phyloP scores from a whole-genome alignment of 371 early-diverging fungal species.

The Lichtheimia ramosa region DNA sequence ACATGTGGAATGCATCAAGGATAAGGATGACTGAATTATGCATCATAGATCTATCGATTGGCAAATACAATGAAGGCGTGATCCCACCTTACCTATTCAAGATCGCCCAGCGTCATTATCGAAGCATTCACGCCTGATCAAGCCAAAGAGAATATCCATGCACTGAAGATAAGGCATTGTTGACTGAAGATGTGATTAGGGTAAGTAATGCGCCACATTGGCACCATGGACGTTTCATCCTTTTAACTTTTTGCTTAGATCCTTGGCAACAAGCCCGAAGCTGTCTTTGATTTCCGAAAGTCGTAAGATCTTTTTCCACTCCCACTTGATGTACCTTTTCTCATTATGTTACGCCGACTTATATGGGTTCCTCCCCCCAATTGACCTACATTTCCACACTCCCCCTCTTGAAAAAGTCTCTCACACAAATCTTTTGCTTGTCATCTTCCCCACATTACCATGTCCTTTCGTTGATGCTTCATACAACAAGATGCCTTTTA shows the following conservation, averaged over 20 bases:
- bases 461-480: no score
- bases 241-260: constrained; percentile 25
- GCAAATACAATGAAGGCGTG: constrained; percentile 74
- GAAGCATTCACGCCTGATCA: constrained; percentile 75
- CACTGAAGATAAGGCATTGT: constrained; percentile 56
- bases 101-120: constrained; percentile 68
- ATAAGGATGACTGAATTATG: not conserved
- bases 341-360: no score
- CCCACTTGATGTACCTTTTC: no score
- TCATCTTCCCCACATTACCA: no score
- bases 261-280: constrained; percentile 72
- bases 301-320: constrained; percentile 25
- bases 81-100: constrained; percentile 67
- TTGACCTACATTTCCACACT: no score
- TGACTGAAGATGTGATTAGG: constrained; percentile 69
- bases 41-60: constrained; percentile 55
- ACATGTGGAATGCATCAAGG: no score
- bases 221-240: not conserved
- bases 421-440: no score
- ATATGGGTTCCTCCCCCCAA: no score
- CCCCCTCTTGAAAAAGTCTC: no score
- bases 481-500: no score
- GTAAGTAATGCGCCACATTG: constrained; percentile 13
- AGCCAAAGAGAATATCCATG: constrained; percentile 74
- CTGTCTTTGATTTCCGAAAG: constrained; percentile 62